A percentile compares a stretch with the other conserved stretches of the same genome.
Conservation (phyloP, 495 filamentous ascomycete species). For the Penicillium lagena region DNA sequence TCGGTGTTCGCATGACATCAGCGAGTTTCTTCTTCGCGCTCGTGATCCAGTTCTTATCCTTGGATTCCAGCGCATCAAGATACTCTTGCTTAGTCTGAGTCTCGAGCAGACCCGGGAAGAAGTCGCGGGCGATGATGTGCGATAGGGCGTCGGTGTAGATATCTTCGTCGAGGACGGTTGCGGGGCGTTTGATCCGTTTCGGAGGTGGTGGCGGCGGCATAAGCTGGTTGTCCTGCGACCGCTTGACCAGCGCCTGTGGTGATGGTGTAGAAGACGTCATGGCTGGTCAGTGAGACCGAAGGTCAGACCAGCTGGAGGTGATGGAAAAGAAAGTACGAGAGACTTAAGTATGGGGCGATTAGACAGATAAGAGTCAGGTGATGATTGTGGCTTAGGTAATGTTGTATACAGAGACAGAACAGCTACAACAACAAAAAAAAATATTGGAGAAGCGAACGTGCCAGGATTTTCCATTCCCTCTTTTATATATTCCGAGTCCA, state of each 20-base stretch:
- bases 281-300: not conserved
- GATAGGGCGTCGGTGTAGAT: conserved; percentile 85
- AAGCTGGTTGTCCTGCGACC: conserved; percentile 54
- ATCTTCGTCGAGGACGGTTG: conserved; percentile 89
- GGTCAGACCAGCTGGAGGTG: not conserved
- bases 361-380: conserved; percentile 2
- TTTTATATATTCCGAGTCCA: conserved; percentile 14
- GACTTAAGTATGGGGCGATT: no score
- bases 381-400: not conserved
- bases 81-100: conserved; percentile 85
- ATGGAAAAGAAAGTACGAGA: not conserved
- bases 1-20: conserved; percentile 72
- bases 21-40: conserved; percentile 66
- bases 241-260: conserved; percentile 33
- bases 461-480: conserved; percentile 17
- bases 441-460: conserved; percentile 15
- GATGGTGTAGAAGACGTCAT: conserved; percentile 20
- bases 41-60: conserved; percentile 80
- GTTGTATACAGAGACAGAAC: no score
- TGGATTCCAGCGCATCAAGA: conserved; percentile 79
- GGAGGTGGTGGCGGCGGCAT: conserved; percentile 88
- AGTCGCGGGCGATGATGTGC: conserved; percentile 93
- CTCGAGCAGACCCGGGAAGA: conserved; percentile 88
- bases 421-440: conserved; percentile 4
- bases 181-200: conserved; percentile 88